Base-by-base conservation (phyloP, 257 asterid genomes). In the Solanum pimpinellifolium region DNA sequence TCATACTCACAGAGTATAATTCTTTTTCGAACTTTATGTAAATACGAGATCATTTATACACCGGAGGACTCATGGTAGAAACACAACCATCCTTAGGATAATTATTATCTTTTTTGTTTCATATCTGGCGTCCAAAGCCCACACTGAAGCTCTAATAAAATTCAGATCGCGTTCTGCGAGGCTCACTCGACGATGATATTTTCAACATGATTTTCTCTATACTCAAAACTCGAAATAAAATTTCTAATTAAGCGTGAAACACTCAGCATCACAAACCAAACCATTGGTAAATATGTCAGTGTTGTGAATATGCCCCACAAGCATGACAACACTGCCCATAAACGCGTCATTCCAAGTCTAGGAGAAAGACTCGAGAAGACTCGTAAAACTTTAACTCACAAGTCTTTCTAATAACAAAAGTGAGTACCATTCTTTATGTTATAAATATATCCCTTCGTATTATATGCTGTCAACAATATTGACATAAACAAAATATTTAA, bases 181-280 rank as follows among this genome's bases (percentile, higher is more conserved):
- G 3, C 11, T 3, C 3, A 41, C 2, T 8, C 3, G 11, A 0
- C 2, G 3, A 0, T 41, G 0, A 2, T 2, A 3, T 0, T 41
- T 2, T 11, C 10, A 15, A 49, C 8, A 47, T 0, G 0, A 2
- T 4, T 47, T 47, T 47, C 0, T 47, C 0, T 1, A 5, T 47
- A 47, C 1, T 0, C 0, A 0, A 14, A 2, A 0, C 0, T 47
- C 0, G 1, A 47, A 47, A 2, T 0, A 0, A 47, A 14, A 47
- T 2, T 0, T 47, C 8, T 47, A 0, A 1, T 47, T 47, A 47
- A 47, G 3, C 0, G 0, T 47, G 0, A 14, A 47, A 5, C 20
- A 47, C 20, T 47, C 20, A 0, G 59, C 59, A 47, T 8, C 8
- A 14, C 7, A 47, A 47, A 2, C 0, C 7, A 47, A 47, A 2